Conservation (phyloP, 345 rosid genomes). For the Eutrema heterophyllum region DNA sequence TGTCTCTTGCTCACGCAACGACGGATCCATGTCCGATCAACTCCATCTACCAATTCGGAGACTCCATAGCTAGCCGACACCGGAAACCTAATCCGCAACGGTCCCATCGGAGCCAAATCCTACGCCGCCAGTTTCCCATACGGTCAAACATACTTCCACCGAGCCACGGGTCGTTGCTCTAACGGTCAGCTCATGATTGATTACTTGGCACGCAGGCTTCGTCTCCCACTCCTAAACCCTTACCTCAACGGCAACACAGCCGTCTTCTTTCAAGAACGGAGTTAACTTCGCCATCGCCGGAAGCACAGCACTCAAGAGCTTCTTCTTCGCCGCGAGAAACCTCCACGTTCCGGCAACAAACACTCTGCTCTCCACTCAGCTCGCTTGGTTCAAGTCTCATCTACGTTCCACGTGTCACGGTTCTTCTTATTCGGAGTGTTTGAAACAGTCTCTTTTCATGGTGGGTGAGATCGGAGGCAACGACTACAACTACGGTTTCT, state of each 20-base stretch:
- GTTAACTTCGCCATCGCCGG: slow-evolving; percentile 39
- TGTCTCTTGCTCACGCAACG: not conserved
- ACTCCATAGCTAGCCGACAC: slow-evolving; percentile 31
- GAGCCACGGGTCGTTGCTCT: slow-evolving; percentile 33
- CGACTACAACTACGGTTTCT: slow-evolving; percentile 33
- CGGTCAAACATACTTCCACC: slow-evolving; percentile 29
- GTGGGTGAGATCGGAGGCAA: slow-evolving; percentile 40
- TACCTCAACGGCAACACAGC: slow-evolving; percentile 20
- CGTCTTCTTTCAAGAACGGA: slow-evolving; percentile 8
- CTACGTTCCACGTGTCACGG: slow-evolving; percentile 3
- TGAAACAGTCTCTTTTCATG: slow-evolving; percentile 28
- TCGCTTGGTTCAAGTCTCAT: slow-evolving; percentile 32
- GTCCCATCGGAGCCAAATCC: slow-evolving; percentile 3
- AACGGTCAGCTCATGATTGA: slow-evolving; percentile 31
- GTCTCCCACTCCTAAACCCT: slow-evolving; percentile 29
- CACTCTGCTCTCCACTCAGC: slow-evolving; percentile 28
- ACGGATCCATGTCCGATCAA: not conserved
- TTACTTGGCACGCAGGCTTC: slow-evolving; percentile 23
- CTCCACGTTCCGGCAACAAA: slow-evolving; percentile 27
- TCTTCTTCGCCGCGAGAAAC: slow-evolving; percentile 4
- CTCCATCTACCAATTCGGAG: slow-evolving; percentile 28
- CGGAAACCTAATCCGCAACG: slow-evolving; percentile 22
- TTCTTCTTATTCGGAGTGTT: slow-evolving; percentile 11
- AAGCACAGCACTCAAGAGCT: slow-evolving; percentile 23
- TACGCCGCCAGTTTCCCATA: slow-evolving; percentile 23